A percentile compares a stretch with the other conserved stretches of the same genome.
phyloP scores from a whole-genome alignment of 192 early-diverging fungal genomes.

The Coemansia reversa region DNA sequence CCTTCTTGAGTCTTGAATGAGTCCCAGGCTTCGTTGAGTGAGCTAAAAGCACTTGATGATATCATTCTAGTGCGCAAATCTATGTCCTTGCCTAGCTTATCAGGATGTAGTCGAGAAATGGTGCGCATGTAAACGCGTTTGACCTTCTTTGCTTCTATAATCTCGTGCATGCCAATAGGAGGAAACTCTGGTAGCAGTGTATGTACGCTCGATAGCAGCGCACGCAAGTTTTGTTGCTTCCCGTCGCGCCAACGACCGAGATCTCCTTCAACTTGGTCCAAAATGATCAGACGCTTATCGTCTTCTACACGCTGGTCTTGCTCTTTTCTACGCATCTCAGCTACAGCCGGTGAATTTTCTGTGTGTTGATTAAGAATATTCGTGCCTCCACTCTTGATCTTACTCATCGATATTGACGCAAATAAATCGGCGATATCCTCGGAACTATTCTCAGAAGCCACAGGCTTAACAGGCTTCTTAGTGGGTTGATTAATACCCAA shows the following conservation, averaged over 20 bases:
- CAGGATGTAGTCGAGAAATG: slow-evolving; percentile 90
- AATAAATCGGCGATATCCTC: slow-evolving; percentile 45
- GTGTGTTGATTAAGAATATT: slow-evolving; percentile 23
- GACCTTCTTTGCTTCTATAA: slow-evolving; percentile 81
- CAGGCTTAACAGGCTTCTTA: slow-evolving; percentile 1
- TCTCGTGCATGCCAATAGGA: slow-evolving; percentile 75
- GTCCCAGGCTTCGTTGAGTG: slow-evolving; percentile 95
- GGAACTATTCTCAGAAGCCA: not conserved
- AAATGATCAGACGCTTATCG: slow-evolving; percentile 67
- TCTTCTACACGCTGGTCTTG: slow-evolving; percentile 72
- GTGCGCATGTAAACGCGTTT: slow-evolving; percentile 93
- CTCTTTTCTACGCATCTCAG: slow-evolving; percentile 72
- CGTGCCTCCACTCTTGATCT: slow-evolving; percentile 26
- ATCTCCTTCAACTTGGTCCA: slow-evolving; percentile 76
- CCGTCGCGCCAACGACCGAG: slow-evolving; percentile 76
- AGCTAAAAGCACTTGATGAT: slow-evolving; percentile 83
- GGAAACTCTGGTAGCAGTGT: slow-evolving; percentile 84
- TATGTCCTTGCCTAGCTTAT: slow-evolving; percentile 81
- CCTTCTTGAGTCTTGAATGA: slow-evolving; percentile 82
- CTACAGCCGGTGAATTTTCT: slow-evolving; percentile 57
- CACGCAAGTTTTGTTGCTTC: slow-evolving; percentile 89
- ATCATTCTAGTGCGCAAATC: slow-evolving; percentile 77
- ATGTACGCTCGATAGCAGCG: slow-evolving; percentile 75
- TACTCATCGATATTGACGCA: slow-evolving; percentile 40
- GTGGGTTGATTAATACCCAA: slow-evolving; percentile 33